These are phyloP conservation scores for Zoysia matrella DNA, from an alignment of 202 grass and related monocot species.

Conservation along the genomic window DNA sequence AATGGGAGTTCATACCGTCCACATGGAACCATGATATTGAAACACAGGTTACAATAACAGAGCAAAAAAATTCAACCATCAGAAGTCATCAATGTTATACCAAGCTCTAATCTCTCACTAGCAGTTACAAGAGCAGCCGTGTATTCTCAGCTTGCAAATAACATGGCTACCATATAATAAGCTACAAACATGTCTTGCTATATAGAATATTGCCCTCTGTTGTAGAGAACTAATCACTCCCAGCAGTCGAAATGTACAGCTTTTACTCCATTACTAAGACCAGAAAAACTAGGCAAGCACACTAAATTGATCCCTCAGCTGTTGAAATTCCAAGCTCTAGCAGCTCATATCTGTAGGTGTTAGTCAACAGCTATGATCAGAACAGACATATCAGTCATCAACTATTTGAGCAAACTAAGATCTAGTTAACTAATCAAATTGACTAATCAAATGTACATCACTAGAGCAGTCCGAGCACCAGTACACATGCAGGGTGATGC, in stretches of 20 bases:
- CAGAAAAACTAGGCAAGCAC: slow-evolving; percentile 28
- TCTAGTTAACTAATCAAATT: neutral
- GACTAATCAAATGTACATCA: slow-evolving; percentile 55
- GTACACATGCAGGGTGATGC: slow-evolving; percentile 18
- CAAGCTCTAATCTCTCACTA: neutral
- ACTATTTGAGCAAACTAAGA: slow-evolving; percentile 20
- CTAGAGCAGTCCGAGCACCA: slow-evolving; percentile 32
- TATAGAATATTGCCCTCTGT: neutral
- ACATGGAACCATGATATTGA: neutral
- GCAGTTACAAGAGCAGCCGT: neutral
- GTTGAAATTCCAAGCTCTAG: slow-evolving; percentile 10
- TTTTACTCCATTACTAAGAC: slow-evolving; percentile 30
- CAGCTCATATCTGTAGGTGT: slow-evolving; percentile 18
- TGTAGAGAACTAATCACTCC: neutral
- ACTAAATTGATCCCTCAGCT: slow-evolving; percentile 9
- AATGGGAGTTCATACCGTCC: neutral
- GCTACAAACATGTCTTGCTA: slow-evolving; percentile 14
- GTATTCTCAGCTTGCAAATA: slow-evolving; percentile 25
- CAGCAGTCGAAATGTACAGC: slow-evolving; percentile 29
- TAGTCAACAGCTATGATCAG: slow-evolving; percentile 4
- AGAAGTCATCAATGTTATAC: neutral
- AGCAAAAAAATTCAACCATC: neutral
- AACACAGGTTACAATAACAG: neutral
- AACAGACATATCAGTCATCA: slow-evolving; percentile 39
- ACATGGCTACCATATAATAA: neutral